phyloP scores from a whole-genome alignment of 2,329 filamentous ascomycete species.

The Curvularia hawaiiensis region DNA sequence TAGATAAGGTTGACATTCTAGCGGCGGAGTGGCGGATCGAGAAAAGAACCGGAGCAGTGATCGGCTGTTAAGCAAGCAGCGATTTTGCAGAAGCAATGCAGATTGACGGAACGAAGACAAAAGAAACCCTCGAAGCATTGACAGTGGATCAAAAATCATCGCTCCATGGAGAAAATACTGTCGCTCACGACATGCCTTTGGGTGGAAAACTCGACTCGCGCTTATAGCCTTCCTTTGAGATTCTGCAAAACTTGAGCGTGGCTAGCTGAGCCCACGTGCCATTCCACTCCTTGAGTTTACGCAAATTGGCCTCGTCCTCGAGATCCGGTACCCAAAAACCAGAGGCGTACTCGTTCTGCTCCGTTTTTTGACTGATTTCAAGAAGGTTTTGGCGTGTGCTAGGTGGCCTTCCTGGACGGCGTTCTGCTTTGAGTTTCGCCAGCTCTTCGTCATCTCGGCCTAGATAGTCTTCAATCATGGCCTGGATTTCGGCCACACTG shows the following conservation, averaged over 20 bases:
- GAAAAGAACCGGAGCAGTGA: neutral
- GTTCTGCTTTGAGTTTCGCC: conserved; percentile 66
- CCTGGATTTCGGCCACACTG: conserved; percentile 62
- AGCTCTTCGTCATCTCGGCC: conserved; percentile 75
- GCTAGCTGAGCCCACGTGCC: conserved; percentile 82
- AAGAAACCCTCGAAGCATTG: no score
- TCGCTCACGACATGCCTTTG: conserved; percentile 46
- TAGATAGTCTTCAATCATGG: conserved; percentile 52
- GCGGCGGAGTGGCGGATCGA: neutral
- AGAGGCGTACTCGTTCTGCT: conserved; percentile 79
- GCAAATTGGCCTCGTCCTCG: conserved; percentile 66
- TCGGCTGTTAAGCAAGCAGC: neutral
- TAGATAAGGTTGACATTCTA: neutral
- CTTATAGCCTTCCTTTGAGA: conserved; percentile 68
- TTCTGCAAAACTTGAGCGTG: conserved; percentile 75
- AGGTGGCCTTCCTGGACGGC: conserved; percentile 79
- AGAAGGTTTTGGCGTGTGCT: conserved; percentile 78
- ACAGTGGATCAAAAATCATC: neutral
- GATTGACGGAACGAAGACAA: no score
- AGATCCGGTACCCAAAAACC: conserved; percentile 91
- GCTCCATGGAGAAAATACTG: neutral
- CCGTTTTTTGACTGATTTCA: conserved; percentile 69
- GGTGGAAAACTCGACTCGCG: conserved; percentile 81
- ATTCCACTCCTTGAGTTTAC: conserved; percentile 74
- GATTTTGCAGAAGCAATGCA: neutral